Conservation (phyloP, 768 basidiomycete genomes). For the Daedalea quercina region DNA sequence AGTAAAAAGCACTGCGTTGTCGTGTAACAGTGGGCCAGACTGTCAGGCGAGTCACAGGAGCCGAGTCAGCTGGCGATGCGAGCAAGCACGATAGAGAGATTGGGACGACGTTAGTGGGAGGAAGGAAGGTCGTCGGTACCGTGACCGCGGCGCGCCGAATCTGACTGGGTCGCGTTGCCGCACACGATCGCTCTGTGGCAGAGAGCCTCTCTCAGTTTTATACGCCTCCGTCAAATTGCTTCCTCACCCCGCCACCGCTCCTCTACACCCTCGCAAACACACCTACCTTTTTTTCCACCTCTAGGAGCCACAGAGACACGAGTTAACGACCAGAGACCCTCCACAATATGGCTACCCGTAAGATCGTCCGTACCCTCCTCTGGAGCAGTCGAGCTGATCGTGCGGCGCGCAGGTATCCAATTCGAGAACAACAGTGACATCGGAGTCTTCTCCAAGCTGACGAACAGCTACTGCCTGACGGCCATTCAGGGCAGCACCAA, state of each 20-base stretch:
- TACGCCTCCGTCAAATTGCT: background rate
- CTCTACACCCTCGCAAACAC: slow-evolving; percentile 10
- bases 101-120: too few species aligned
- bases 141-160: background rate
- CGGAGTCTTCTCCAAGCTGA: slow-evolving; percentile 95
- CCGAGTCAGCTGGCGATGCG: too few species aligned
- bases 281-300: background rate
- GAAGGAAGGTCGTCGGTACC: background rate
- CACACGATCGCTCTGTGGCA: too few species aligned
- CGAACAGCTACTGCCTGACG: slow-evolving; percentile 95
- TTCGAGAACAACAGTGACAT: slow-evolving; percentile 94
- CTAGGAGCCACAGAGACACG: background rate
- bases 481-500: slow-evolving; percentile 94
- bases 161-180: too few species aligned
- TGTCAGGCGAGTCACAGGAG: too few species aligned
- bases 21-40: too few species aligned
- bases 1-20: too few species aligned
- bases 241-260: background rate
- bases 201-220: background rate
- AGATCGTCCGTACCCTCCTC: slow-evolving; percentile 19
- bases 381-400: slow-evolving; percentile 2
- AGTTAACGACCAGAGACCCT: background rate
- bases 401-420: slow-evolving; percentile 59
- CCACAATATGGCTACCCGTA: slow-evolving; percentile 59
- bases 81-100: too few species aligned